phyloP scores from a whole-genome alignment of 306 rosid species.

The Malus orientalis region DNA sequence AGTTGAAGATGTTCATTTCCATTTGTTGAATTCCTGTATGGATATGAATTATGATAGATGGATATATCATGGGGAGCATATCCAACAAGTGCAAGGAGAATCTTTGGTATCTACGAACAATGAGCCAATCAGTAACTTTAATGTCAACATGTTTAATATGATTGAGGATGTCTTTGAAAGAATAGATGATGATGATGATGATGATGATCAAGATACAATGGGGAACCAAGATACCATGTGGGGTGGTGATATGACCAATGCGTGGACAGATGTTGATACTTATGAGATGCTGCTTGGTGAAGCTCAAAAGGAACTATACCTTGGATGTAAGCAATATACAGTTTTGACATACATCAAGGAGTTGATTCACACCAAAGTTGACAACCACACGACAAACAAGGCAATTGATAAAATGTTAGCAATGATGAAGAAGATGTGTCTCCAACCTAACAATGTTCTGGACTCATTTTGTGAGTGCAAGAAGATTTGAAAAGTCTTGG shows the following conservation, averaged over 20 bases:
- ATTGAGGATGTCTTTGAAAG: background rate
- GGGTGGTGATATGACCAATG: background rate
- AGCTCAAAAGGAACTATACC: too few species aligned
- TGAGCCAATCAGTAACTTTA: background rate
- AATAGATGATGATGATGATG: background rate
- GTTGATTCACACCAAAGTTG: too few species aligned
- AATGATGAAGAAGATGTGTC: too few species aligned
- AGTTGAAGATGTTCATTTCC: background rate
- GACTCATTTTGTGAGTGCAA: too few species aligned
- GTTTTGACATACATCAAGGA: too few species aligned
- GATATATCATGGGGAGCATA: background rate
- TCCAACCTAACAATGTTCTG: too few species aligned
- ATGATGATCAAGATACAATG: background rate
- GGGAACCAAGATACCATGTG: background rate
- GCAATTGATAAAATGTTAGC: too few species aligned
- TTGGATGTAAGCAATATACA: too few species aligned
- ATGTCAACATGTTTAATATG: background rate
- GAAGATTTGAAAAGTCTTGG: too few species aligned
- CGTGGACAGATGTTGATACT: background rate
- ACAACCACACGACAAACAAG: too few species aligned
- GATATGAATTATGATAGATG: background rate
- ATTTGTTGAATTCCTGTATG: background rate
- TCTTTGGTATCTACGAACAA: background rate
- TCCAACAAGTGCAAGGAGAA: background rate
- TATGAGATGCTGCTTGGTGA: too few species aligned